A percentile compares a stretch with the other conserved stretches of the same genome.
These are phyloP conservation scores for Talaromyces sp. DNA, from an alignment of 2,329 filamentous ascomycete species.

Conservation along the genomic window DNA sequence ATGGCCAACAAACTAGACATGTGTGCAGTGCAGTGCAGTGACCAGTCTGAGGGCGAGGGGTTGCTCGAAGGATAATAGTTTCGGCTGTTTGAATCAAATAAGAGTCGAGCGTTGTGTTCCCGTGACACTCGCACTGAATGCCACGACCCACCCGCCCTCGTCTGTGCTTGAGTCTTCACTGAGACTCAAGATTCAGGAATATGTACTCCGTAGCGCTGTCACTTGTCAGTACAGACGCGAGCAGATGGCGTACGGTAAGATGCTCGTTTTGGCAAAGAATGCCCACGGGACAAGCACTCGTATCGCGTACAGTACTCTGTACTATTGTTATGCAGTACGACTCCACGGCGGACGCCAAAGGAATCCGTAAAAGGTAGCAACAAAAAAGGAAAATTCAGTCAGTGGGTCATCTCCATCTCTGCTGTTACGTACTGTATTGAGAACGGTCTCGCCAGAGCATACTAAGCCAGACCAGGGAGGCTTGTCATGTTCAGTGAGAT, in stretches of 20 bases:
- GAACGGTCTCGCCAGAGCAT: not conserved
- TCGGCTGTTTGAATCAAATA: not conserved
- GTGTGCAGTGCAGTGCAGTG: slow-evolving; percentile 1
- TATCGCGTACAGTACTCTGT: not conserved
- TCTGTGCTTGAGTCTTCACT: not conserved
- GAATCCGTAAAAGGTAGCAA: not conserved
- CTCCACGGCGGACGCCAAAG: not conserved
- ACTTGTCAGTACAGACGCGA: not conserved
- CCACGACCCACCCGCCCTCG: slow-evolving; percentile 1
- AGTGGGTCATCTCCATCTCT: not conserved
- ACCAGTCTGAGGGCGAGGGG: not conserved
- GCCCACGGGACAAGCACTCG: not conserved
- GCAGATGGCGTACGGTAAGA: not conserved
- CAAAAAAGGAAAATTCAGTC: not conserved
- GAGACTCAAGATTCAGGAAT: not conserved
- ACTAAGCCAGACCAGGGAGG: not conserved
- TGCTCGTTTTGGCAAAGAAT: too few species aligned
- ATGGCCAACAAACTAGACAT: slow-evolving; percentile 1
- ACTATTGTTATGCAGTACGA: slow-evolving; percentile 1
- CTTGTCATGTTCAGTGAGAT: not conserved
- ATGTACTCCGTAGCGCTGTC: too few species aligned
- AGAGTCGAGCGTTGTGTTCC: slow-evolving; percentile 9
- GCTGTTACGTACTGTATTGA: not conserved
- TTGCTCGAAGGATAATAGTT: not conserved
- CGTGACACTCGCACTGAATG: slow-evolving; percentile 6